Evolutionary conservation across 257 asterid species (phyloP), one percentile per base, ranked within the genome.

Genomic region (Nicotiana knightiana): DNA sequence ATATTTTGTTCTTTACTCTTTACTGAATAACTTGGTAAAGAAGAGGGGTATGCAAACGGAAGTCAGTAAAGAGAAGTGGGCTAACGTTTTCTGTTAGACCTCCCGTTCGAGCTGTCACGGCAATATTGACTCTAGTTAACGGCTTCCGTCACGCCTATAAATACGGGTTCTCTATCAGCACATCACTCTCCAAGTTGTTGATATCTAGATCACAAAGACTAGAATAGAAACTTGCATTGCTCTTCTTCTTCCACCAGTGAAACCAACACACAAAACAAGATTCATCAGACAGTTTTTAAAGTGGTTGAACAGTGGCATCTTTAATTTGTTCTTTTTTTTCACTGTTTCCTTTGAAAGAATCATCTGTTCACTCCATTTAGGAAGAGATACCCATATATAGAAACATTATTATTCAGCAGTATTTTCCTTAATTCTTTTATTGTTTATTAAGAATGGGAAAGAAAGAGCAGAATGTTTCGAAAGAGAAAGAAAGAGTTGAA

Each of bases 261-360:
- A 35, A 35, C 1, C 39, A 35, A 35, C 39, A 35, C 39, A 35
- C 39, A 35, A 35, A 35, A 35, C 39, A 35, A 35, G 5, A 35
- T 35, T 35, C 39, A 4, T 35, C 37, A 68, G 46, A 43, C 62
- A 84, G 81, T 91, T 46, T 10, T 91, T 84, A 84, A 90, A 90
- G 82, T 92, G 86, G 88, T 94, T 85, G 97, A 91, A 88, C 92
- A 67, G 86, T 88, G 79, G 90, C 67, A 92, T 91, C 97, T 88
- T 65, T 21, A 21, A 21, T 21, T 21, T 89, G 91, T 82, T 76
- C 81, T 9, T 46, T 46, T 21, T 46, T 46, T 3, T 46, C 54
- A 46, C 76, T 2, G 16, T 73, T 87, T 86, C 77, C 89, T 88
- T 82, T 35, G 39, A 91, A 83, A 82, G 18, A 81, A 68, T 84